Evolutionary conservation across 2,329 filamentous ascomycete genomes (phyloP), one percentile per base, ranked within the genome.

Genomic region (Verticillium zaregamsianum): DNA sequence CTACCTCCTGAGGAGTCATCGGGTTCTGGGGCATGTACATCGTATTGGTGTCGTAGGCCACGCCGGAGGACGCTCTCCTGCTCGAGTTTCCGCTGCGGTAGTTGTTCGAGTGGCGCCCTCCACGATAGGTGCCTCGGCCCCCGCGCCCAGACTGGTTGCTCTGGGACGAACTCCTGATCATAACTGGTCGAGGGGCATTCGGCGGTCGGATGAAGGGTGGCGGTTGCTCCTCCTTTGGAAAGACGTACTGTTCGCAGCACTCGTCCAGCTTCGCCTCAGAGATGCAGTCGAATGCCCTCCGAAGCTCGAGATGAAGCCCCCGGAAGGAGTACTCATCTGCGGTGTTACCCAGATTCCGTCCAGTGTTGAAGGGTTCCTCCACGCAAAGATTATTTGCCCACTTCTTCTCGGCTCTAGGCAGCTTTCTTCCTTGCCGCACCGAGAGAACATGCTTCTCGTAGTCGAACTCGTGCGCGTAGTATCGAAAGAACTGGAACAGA

Each of bases 351-450:
- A 99, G 81, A 73, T 99, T 99, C 52, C 95, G 87, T 39, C 84
- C 83, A 4, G 84, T 90, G 70, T 97, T 99, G 81, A 99, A 99
- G 0, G 95, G 95, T 74, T 99, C 95, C 73, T 99, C 95, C 12
- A 99, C 92, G 72, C 94, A 97, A 35, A 99, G 83, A 70, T 96
- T 95, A 70, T 93, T 93, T 62, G 89, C 79, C 95, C 95, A 98
- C 31, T 89, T 89, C 79, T 98, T 98, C 62, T 92, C 92, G 65
- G 86, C 83, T 73, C 97, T 94, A 9, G 89, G 88, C 61, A 96
- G 78, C 61, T 93, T 77, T 68, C 85, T 90, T 12, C 94, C 95
- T 68, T 90, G 84, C 25, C 93, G 88, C 58, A 99, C 89, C 1
- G 95, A 98, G 45, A 98, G 81, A 11, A 92, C 93, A 65, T 87